Base-by-base conservation (phyloP, 176 grass and related monocot genomes). In the Otatea glauca region DNA sequence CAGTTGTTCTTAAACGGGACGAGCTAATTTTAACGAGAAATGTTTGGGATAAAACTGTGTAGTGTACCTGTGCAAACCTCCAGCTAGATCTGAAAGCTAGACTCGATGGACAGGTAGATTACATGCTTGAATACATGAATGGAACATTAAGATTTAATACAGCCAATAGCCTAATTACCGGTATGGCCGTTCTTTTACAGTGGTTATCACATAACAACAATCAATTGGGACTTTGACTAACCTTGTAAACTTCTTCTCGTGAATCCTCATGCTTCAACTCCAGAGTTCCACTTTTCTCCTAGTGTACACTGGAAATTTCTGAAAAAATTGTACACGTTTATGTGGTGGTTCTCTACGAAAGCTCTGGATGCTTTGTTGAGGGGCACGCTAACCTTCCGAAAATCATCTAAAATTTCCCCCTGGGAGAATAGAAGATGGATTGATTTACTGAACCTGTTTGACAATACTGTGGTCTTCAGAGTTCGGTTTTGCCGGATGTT, bases 401-500 rank as follows among this genome's bases (percentile, higher is more conserved):
- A 51, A 78, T 53, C 14, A 43, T 77, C 6, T 63, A 77, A 65
- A 72, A 73, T 21, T 10, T 74, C 44, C 51, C 50, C 68, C 62
- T 9, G 25, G 39, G 12, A 69, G 23, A 39, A 56, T 47, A 48
- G 48, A 48, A 34, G 13, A 45, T 24, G 51, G 27, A 72, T 29
- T 59, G 18, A 61, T 43, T 73, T 60, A 60, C n/a, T 5, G n/a
- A 17, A 25, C n/a, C 16, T 7, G 34, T 25, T 37, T 17, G 6
- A 23, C 15, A 38, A 37, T 37, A 16, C 5, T 55, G 55, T 2
- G 9, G 41, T 72, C 32, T 60, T 93, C 80, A 98, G 49, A 98
- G 91, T 67, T 98, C 95, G 56, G 63, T 87, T 87, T 95, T 93
- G 54, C 79, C 53, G 2, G 84, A 61, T 74, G 90, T 95, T 62